Evolutionary conservation across 345 rosid species (phyloP).

Genomic region (Dimocarpus longan): DNA sequence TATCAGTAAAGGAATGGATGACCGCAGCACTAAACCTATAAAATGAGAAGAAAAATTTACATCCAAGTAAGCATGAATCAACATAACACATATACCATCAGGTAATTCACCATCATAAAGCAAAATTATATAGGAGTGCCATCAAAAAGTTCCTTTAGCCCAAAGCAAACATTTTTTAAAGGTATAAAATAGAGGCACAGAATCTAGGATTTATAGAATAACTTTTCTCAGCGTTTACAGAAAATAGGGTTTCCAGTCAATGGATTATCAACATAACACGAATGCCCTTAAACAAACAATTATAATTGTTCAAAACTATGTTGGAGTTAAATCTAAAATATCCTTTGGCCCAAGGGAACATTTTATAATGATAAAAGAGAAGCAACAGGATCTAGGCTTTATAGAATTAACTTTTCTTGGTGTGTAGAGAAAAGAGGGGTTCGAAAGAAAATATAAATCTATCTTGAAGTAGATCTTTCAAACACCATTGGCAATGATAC

Average conservation of each 20-base stretch:
- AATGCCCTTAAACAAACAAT: not conserved
- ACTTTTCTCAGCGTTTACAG: not conserved
- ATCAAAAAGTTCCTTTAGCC: too few relatives aligned
- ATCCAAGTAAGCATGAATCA: constrained; percentile 1
- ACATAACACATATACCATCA: not conserved
- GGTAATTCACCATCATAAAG: not conserved
- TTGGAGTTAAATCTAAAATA: not conserved
- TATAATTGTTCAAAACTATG: not conserved
- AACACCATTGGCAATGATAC: not conserved
- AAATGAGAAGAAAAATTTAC: constrained; percentile 8
- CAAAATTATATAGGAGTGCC: not conserved
- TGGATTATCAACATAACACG: not conserved
- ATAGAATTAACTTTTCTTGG: not conserved
- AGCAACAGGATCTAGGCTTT: not conserved
- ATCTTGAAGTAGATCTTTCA: not conserved
- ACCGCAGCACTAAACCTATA: constrained; percentile 83
- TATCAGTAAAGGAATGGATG: constrained; percentile 91
- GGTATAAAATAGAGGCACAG: not conserved
- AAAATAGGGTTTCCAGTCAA: not conserved
- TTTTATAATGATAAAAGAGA: not conserved
- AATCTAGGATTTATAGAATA: not conserved
- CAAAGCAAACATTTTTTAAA: not conserved
- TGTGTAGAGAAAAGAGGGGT: not conserved
- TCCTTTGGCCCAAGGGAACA: not conserved
- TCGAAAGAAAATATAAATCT: not conserved